Evolutionary conservation across 2,329 filamentous ascomycete species (phyloP).

Genomic region (Aspergillus pseudoviridinutans): DNA sequence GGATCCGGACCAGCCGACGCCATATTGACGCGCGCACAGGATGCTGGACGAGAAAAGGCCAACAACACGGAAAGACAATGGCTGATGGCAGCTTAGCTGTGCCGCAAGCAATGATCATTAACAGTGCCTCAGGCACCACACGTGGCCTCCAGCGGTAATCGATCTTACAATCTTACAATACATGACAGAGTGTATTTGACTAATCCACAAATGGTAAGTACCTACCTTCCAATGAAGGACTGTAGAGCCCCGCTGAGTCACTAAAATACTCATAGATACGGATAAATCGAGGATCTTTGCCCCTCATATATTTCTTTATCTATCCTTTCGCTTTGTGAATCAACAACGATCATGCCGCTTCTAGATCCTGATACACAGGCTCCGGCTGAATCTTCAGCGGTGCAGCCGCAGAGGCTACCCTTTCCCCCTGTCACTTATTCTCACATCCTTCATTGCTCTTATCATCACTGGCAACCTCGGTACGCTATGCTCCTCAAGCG

Average conservation of each 20-base stretch:
- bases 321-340: background rate
- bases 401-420: constrained; percentile 44
- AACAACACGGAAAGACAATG: constrained; percentile 2
- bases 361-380: constrained; percentile 21
- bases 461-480: constrained; percentile 84
- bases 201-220: constrained; percentile 6
- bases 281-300: background rate
- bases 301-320: constrained; percentile 3
- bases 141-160: constrained; percentile 1
- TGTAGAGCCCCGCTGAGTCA: background rate
- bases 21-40: constrained; percentile 36
- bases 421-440: constrained; percentile 81
- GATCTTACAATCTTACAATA: background rate
- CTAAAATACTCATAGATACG: background rate
- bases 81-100: background rate
- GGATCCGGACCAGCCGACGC: constrained; percentile 55
- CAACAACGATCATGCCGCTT: constrained; percentile 23
- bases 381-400: constrained; percentile 11
- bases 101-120: constrained; percentile 4
- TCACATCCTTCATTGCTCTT: constrained; percentile 92
- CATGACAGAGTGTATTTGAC: constrained; percentile 3
- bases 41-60: constrained; percentile 7
- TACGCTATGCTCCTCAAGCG: constrained; percentile 34
- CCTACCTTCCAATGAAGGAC: background rate
- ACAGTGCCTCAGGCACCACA: constrained; percentile 18